phyloP scores from a whole-genome alignment of 129 eudicot genomes.

The Arctium minus region DNA sequence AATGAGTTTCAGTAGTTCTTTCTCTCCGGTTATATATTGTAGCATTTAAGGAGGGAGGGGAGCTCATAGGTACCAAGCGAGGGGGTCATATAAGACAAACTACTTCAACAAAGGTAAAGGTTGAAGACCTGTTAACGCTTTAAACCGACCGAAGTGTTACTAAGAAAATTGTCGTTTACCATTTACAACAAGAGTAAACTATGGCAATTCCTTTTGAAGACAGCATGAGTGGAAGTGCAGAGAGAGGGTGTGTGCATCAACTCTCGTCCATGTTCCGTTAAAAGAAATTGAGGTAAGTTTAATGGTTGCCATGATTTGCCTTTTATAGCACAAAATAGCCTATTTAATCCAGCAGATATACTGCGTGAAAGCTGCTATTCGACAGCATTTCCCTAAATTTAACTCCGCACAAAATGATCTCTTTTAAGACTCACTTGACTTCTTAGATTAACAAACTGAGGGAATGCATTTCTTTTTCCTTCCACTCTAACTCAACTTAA shows the following conservation, averaged over 20 bases:
- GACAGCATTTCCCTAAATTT: not conserved
- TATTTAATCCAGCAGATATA: not conserved
- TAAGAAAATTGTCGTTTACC: not conserved
- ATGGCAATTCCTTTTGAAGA: not conserved
- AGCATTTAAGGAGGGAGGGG: not conserved
- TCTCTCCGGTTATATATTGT: not conserved
- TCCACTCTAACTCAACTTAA: conserved; percentile 11
- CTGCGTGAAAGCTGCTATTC: not conserved
- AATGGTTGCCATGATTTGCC: not conserved
- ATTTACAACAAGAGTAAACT: not conserved
- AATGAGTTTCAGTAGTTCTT: not conserved
- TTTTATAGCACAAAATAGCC: not conserved
- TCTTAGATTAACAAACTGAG: conserved; percentile 4
- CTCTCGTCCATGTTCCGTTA: not conserved
- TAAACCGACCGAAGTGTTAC: not conserved
- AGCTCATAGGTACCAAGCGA: not conserved
- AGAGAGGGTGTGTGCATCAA: not conserved
- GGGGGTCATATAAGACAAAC: not conserved
- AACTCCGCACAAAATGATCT: not conserved
- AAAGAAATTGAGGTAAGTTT: not conserved
- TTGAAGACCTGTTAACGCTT: not conserved
- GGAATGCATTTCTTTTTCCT: not conserved
- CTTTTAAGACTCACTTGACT: not conserved
- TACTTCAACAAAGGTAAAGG: not conserved
- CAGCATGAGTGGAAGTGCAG: not conserved